Percentiles rank a stretch among this genome's conserved stretches.
phyloP scores from a whole-genome alignment of 768 basidiomycete genomes.

The Scleroderma bovista region DNA sequence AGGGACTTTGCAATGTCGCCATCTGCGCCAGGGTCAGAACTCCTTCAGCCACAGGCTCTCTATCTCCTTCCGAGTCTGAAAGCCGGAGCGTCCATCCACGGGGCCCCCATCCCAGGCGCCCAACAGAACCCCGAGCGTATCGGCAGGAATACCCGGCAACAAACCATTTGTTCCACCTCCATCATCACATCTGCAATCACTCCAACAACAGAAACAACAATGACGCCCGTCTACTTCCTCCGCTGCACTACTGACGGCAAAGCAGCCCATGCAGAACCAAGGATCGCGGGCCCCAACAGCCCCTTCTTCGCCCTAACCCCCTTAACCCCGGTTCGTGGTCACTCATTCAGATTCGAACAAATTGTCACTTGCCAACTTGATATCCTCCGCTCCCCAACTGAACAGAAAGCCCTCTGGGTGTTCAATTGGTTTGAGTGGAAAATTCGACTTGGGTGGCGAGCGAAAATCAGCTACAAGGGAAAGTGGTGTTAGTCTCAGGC shows the following conservation, averaged over 20 bases:
- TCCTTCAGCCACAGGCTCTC: constrained; percentile 38
- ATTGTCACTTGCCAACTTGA: constrained; percentile 81
- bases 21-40: constrained; percentile 37
- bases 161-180: constrained; percentile 28
- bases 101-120: constrained; percentile 52
- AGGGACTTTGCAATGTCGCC: constrained; percentile 5
- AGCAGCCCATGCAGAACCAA: no score
- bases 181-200: constrained; percentile 6
- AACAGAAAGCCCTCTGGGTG: constrained; percentile 65
- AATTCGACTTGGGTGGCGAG: constrained; percentile 61
- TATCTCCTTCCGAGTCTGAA: no score
- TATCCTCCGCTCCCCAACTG: constrained; percentile 70
- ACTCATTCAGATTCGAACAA: constrained; percentile 56
- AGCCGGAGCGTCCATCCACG: constrained; percentile 59
- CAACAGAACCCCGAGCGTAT: constrained; percentile 35
- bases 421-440: constrained; percentile 58
- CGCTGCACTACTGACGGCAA: no score
- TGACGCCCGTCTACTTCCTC: no score
- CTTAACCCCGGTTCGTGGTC: constrained; percentile 29
- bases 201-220: no score
- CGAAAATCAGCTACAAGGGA: constrained; percentile 43
- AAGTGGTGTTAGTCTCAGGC: constrained; percentile 53
- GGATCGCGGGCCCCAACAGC: constrained; percentile 3
- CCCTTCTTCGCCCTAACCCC: constrained; percentile 11
- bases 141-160: constrained; percentile 34